Evolutionary conservation across 1,139 yeast genomes (phyloP), one percentile per base, ranked within the genome.

Genomic region (Lodderomyces pseudojiufengensis): DNA sequence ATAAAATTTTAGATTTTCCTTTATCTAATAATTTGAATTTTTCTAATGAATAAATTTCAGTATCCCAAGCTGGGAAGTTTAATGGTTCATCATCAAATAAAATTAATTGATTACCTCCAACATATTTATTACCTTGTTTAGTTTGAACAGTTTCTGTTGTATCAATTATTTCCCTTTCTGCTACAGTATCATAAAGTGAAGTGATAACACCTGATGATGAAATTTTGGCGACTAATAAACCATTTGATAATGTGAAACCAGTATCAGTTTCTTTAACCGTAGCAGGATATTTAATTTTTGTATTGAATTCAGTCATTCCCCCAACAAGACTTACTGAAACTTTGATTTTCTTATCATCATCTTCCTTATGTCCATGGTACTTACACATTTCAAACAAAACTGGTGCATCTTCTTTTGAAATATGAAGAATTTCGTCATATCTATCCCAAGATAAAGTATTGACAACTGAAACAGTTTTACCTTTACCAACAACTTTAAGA

Each of bases 21-120:
- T 50, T 46, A 7, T 49, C 45, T 42, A 70, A 51, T 45, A 80
- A 78, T 39, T 68, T 65, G 53, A 74, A 78, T 46, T 82, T 84
- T 47, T 81, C 84, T 45, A 84, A 72, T 0, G 95, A 83, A 55
- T 77, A 92, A 42, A 88, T 70, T 55, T 92, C 98, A 0, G 97
- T 90, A 55, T 92, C 97, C 97, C 98, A 92, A 2, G 97, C 97
- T 33, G 90, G 96, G 78, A 81, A 90, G 40, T 74, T 80, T 51
- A 87, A 65, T 9, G 97, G 97, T 45, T 87, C 85, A 57, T 92
- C 97, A 46, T 88, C 92, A 51, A 84, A 84, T 39, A 92, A 55
- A 2, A 86, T 76, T 47, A 78, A 80, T 56, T 84, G 95, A 51
- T 86, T 85, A 24, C 88, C 95, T 24, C 87, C 87, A 27, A 50